Evolutionary conservation across 164 flowering plant species (phyloP).

Genomic region (Brasenia schreberi): DNA sequence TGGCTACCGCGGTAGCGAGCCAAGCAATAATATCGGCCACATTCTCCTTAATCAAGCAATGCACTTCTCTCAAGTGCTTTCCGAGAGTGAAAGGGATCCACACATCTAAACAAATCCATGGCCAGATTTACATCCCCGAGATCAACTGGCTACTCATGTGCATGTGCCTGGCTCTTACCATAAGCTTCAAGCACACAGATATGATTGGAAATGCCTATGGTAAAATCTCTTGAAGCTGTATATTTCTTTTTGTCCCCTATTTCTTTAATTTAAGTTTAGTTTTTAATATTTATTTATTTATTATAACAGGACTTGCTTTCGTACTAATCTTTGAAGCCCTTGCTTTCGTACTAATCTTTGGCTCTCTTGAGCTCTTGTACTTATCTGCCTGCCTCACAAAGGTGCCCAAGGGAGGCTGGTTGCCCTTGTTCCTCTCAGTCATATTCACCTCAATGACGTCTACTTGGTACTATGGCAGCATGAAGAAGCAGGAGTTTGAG

Average conservation of each 20-base stretch:
- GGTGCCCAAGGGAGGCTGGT: slow-evolving; percentile 63
- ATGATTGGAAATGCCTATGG: slow-evolving; percentile 61
- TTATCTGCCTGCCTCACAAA: slow-evolving; percentile 41
- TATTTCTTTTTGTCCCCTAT: too few relatives aligned
- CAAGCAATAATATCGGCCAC: slow-evolving; percentile 67
- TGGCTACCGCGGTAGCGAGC: slow-evolving; percentile 56
- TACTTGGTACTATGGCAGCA: slow-evolving; percentile 55
- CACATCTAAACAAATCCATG: slow-evolving; percentile 48
- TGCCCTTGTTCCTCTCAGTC: slow-evolving; percentile 38
- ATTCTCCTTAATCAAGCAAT: slow-evolving; percentile 57
- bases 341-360: slow-evolving; percentile 36
- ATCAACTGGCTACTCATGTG: slow-evolving; percentile 59
- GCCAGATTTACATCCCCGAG: slow-evolving; percentile 78
- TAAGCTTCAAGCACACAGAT: slow-evolving; percentile 42
- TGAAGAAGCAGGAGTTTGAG: slow-evolving; percentile 46
- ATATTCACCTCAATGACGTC: slow-evolving; percentile 43
- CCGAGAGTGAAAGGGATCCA: slow-evolving; percentile 62
- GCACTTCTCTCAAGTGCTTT: slow-evolving; percentile 53
- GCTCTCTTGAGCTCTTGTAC: slow-evolving; percentile 50
- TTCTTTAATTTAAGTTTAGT: too few relatives aligned
- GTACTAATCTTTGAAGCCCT: slow-evolving; percentile 14
- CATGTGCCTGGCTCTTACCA: slow-evolving; percentile 31
- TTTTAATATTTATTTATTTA: too few relatives aligned
- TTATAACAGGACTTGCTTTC: slow-evolving; percentile 42
- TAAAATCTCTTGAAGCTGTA: slow-evolving; percentile 3